Percentiles rank a stretch among this genome's conserved stretches.
These are phyloP conservation scores for Cordyceps pruinosa DNA, from an alignment of 2,329 filamentous ascomycete genomes.

Conservation along the genomic window DNA sequence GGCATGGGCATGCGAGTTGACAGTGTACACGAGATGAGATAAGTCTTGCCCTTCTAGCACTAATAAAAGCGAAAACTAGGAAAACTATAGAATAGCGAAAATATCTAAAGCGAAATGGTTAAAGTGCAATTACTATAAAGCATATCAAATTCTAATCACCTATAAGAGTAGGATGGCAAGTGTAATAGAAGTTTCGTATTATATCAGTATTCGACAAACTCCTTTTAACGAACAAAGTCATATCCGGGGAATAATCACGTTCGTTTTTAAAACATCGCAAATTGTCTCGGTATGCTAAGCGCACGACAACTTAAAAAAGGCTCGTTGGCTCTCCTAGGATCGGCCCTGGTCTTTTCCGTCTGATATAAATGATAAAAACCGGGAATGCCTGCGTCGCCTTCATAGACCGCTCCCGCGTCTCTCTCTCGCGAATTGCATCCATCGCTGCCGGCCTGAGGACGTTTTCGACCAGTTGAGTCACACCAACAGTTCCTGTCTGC, in stretches of 20 bases:
- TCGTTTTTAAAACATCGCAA: neutral
- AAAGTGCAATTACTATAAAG: too few relatives aligned
- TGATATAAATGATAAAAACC: constrained; percentile 1
- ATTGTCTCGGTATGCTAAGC: neutral
- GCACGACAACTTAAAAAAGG: neutral
- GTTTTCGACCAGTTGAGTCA: constrained; percentile 1
- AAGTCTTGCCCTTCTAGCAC: too few relatives aligned
- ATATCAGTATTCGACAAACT: too few relatives aligned
- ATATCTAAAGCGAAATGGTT: too few relatives aligned
- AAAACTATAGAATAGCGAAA: too few relatives aligned
- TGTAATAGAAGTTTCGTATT: too few relatives aligned
- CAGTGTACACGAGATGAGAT: too few relatives aligned
- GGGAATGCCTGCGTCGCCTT: neutral
- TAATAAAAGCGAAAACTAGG: too few relatives aligned
- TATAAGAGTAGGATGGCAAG: too few relatives aligned
- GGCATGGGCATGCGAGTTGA: too few relatives aligned
- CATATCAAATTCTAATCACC: too few relatives aligned
- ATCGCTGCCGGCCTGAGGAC: neutral
- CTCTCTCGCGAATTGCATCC: neutral
- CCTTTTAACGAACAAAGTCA: too few relatives aligned
- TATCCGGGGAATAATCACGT: neutral
- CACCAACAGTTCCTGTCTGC: neutral
- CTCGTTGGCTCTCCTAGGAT: neutral
- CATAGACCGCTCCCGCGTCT: neutral
- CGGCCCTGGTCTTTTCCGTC: neutral